Percentiles rank a stretch among this genome's conserved stretches.
Conservation (phyloP, 768 basidiomycete genomes). For the Hemileccinum impolitum region DNA sequence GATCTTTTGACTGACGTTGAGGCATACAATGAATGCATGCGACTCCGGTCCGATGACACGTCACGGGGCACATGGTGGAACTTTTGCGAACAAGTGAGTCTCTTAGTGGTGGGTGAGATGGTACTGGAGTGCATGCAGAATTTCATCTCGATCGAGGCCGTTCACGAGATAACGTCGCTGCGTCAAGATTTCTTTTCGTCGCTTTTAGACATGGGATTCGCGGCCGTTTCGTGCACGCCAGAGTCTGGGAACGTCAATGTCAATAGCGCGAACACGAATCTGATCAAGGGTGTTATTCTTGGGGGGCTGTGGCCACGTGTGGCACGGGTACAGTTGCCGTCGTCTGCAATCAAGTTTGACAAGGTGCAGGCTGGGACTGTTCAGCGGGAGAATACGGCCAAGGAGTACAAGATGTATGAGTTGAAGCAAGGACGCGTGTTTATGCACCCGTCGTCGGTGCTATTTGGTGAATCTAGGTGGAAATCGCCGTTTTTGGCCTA, state of each 20-base stretch:
- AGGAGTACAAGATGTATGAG: slow-evolving; percentile 83
- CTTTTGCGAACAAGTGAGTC: slow-evolving; percentile 69
- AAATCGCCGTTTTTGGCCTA: slow-evolving; percentile 78
- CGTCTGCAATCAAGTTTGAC: slow-evolving; percentile 77
- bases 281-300: slow-evolving; percentile 81
- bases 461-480: slow-evolving; percentile 73
- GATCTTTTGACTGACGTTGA: slow-evolving; percentile 81
- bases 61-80: slow-evolving; percentile 41
- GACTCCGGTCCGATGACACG: slow-evolving; percentile 49
- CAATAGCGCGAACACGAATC: slow-evolving; percentile 63
- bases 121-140: slow-evolving; percentile 44
- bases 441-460: slow-evolving; percentile 76
- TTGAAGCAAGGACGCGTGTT: slow-evolving; percentile 62
- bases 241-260: slow-evolving; percentile 53
- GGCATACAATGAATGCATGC: slow-evolving; percentile 65
- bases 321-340: slow-evolving; percentile 71
- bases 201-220: slow-evolving; percentile 68
- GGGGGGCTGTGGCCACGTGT: slow-evolving; percentile 88
- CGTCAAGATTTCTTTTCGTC: slow-evolving; percentile 74
- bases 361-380: slow-evolving; percentile 80
- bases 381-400: slow-evolving; percentile 79
- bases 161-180: slow-evolving; percentile 77
- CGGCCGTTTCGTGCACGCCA: slow-evolving; percentile 46
- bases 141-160: slow-evolving; percentile 70
- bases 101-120: background rate